Conservation (phyloP, 306 rosid genomes). For the Coriaria nepalensis region DNA sequence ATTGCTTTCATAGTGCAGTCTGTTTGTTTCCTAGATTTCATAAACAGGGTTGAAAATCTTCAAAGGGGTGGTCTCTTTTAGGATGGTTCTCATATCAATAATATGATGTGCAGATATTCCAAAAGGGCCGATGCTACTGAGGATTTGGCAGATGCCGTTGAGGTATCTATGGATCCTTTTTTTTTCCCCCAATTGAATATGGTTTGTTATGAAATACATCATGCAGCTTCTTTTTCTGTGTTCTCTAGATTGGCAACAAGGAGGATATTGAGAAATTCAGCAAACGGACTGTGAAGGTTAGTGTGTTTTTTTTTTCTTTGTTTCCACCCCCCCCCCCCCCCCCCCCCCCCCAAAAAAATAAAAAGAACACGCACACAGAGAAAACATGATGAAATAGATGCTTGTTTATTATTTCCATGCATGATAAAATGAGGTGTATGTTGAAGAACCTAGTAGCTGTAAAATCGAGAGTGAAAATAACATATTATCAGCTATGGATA, state of each 20-base stretch:
- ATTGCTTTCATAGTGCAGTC: constrained; percentile 2
- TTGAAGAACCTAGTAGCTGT: constrained; percentile 2
- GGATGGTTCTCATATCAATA: constrained; percentile 12
- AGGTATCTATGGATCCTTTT: constrained; percentile 26
- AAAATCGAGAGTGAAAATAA: not conserved
- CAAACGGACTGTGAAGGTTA: constrained; percentile 90
- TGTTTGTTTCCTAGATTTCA: not conserved
- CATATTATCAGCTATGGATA: constrained; percentile 1
- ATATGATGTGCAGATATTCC: constrained; percentile 29
- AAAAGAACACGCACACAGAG: too few species aligned
- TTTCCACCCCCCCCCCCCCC: not conserved
- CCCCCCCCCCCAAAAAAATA: too few species aligned
- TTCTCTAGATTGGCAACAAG: constrained; percentile 51
- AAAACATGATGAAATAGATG: too few species aligned
- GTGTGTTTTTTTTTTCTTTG: constrained; percentile 11
- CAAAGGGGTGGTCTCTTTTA: not conserved
- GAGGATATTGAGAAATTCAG: constrained; percentile 93
- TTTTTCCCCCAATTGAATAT: not conserved
- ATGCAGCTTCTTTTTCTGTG: constrained; percentile 17
- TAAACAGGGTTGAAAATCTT: not conserved
- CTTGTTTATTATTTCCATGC: too few species aligned
- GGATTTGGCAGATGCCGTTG: constrained; percentile 59
- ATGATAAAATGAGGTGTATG: not conserved
- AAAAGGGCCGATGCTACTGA: constrained; percentile 74
- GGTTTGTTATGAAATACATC: constrained; percentile 1